phyloP scores from a whole-genome alignment of 805 yeast genomes.

The Candida dendrica region DNA sequence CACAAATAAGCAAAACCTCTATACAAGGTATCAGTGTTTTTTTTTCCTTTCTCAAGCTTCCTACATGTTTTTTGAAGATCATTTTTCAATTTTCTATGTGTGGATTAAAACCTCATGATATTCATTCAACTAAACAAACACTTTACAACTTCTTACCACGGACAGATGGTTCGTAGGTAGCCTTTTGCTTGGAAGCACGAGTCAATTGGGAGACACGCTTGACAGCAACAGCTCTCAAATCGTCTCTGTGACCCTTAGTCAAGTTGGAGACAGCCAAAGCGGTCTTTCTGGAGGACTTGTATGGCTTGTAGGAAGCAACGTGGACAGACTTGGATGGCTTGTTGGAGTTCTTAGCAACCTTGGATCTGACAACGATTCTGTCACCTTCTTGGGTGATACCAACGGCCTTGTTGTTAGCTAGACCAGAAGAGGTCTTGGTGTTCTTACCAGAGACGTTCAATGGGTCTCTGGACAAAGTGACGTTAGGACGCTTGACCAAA shows the following conservation, averaged over 20 bases:
- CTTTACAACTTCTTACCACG: conserved; percentile 2
- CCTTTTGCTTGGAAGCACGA: conserved; percentile 30
- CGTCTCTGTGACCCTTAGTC: conserved; percentile 40
- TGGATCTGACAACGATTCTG: conserved; percentile 33
- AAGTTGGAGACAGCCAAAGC: conserved; percentile 39
- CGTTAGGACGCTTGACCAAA: conserved; percentile 41
- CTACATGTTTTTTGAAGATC: too few species aligned
- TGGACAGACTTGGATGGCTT: conserved; percentile 36
- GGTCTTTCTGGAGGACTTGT: conserved; percentile 35
- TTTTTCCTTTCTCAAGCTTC: too few species aligned
- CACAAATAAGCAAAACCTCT: too few species aligned
- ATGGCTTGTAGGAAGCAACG: conserved; percentile 31
- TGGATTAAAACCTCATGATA: conserved; percentile 1
- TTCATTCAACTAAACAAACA: background rate
- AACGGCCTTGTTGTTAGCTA: conserved; percentile 41
- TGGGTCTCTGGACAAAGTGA: conserved; percentile 41
- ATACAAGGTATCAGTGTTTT: too few species aligned
- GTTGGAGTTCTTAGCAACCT: conserved; percentile 38
- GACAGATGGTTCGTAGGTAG: conserved; percentile 22
- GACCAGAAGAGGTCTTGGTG: conserved; percentile 40
- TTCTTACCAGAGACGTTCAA: conserved; percentile 39
- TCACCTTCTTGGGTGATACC: conserved; percentile 35
- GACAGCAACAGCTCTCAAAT: conserved; percentile 40
- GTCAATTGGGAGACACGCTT: conserved; percentile 38
- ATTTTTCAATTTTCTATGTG: background rate